These are phyloP conservation scores for Auxenochlorella pyrenoidosa DNA, from an alignment of 139 green algal genomes.

Conservation along the genomic window DNA sequence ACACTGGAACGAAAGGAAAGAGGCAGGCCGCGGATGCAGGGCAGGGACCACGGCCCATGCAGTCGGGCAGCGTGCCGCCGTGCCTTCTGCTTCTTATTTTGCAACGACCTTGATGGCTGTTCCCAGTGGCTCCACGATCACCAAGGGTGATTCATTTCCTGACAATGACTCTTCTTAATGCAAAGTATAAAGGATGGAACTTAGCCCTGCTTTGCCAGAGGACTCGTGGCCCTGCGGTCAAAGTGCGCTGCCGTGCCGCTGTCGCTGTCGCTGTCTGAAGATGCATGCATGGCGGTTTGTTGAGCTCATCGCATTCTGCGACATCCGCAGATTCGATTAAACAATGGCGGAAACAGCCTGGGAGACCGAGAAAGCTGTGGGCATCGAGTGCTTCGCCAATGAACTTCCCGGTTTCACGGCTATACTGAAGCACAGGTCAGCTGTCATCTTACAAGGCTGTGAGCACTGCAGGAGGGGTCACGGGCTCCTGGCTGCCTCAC, in stretches of 20 bases:
- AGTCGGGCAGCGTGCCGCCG: no score
- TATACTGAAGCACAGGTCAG: slow-evolving; percentile 81
- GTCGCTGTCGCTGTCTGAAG: not conserved
- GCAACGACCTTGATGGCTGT: no score
- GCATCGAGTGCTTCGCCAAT: slow-evolving; percentile 45
- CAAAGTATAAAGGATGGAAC: no score
- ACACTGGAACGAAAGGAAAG: no score
- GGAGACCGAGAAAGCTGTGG: slow-evolving; percentile 37
- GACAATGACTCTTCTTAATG: no score
- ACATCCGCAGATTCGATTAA: not conserved
- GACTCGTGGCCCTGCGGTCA: no score
- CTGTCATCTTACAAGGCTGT: not conserved
- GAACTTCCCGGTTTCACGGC: slow-evolving; percentile 61
- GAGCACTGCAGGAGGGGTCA: not conserved
- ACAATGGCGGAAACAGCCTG: not conserved
- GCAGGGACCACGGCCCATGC: not conserved
- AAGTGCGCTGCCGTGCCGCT: not conserved
- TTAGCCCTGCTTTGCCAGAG: no score
- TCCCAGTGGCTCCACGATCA: no score
- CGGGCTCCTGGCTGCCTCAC: no score
- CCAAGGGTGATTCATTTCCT: no score
- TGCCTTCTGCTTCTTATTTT: no score
- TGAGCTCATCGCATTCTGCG: not conserved
- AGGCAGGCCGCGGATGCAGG: not conserved
- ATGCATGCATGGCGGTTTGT: no score